Percentiles rank a stretch among this genome's conserved stretches.
Evolutionary conservation across 352 stramenopile species (phyloP).

Genomic region (Globisporangium viniferum): DNA sequence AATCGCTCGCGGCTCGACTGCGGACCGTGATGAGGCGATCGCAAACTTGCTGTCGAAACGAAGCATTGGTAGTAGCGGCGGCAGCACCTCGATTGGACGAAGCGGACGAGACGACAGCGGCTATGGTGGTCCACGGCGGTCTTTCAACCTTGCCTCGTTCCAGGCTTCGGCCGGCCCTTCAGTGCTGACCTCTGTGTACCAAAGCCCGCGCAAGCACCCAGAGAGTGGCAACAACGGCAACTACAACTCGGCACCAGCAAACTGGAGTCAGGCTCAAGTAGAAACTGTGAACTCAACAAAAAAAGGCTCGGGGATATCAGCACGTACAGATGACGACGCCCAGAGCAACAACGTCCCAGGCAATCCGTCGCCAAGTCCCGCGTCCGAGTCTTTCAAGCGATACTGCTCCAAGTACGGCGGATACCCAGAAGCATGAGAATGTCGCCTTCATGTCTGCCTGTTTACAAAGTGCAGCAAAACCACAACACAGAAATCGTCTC

Average conservation of each 20-base stretch:
- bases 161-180: slow-evolving; percentile 23
- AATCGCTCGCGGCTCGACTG: background rate
- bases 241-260: slow-evolving; percentile 23
- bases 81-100: slow-evolving; percentile 8
- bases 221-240: slow-evolving; percentile 8
- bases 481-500: slow-evolving; percentile 1
- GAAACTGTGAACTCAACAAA: slow-evolving; percentile 10
- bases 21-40: background rate
- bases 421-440: slow-evolving; percentile 50
- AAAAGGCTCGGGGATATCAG: background rate
- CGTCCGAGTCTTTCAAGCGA: slow-evolving; percentile 55
- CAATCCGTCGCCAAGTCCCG: slow-evolving; percentile 27
- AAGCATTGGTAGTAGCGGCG: background rate
- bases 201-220: slow-evolving; percentile 16
- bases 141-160: slow-evolving; percentile 61
- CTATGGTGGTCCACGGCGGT: slow-evolving; percentile 25
- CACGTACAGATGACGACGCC: slow-evolving; percentile 1
- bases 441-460: background rate
- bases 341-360: slow-evolving; percentile 18
- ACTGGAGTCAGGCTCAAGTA: slow-evolving; percentile 44
- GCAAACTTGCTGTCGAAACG: slow-evolving; percentile 5
- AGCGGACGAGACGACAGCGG: slow-evolving; percentile 28
- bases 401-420: slow-evolving; percentile 88
- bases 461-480: background rate
- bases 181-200: slow-evolving; percentile 10